These are phyloP conservation scores for Spiraea crenata DNA, from an alignment of 331 rosid species.

Conservation along the genomic window DNA sequence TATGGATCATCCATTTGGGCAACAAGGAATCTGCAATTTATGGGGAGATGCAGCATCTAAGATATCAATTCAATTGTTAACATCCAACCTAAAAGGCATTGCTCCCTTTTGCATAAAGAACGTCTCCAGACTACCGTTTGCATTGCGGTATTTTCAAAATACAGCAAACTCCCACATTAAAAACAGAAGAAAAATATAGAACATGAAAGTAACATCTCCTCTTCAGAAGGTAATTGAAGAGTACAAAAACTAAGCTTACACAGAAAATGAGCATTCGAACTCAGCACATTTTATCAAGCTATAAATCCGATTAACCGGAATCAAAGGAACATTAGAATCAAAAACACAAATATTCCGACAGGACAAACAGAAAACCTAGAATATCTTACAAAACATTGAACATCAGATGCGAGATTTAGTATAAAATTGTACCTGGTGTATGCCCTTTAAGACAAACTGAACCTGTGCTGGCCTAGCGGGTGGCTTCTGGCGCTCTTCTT, in stretches of 20 bases:
- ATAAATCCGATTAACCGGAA: neutral
- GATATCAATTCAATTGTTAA: neutral
- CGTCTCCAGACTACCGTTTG: neutral
- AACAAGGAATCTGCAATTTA: neutral
- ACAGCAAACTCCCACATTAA: neutral
- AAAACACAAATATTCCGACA: neutral
- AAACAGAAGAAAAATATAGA: neutral
- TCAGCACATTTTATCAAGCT: neutral
- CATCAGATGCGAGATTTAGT: neutral
- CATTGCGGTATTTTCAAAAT: neutral
- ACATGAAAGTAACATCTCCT: neutral
- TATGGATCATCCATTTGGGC: neutral
- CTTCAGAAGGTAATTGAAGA: neutral
- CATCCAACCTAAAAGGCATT: neutral
- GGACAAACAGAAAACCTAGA: neutral
- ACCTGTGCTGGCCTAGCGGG: constrained; percentile 53
- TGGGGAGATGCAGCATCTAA: neutral
- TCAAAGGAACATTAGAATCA: neutral
- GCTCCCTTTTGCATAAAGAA: neutral
- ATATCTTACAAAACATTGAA: neutral
- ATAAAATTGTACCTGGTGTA: constrained; percentile 59
- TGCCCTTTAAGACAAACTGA: constrained; percentile 69
- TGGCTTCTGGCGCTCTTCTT: constrained; percentile 50
- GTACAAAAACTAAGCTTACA: neutral
- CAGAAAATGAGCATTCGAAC: neutral